Percentiles rank a stretch among this genome's conserved stretches.
Conservation (phyloP, 108 stramenopile species). For the Fistulifera pelliculosa region DNA sequence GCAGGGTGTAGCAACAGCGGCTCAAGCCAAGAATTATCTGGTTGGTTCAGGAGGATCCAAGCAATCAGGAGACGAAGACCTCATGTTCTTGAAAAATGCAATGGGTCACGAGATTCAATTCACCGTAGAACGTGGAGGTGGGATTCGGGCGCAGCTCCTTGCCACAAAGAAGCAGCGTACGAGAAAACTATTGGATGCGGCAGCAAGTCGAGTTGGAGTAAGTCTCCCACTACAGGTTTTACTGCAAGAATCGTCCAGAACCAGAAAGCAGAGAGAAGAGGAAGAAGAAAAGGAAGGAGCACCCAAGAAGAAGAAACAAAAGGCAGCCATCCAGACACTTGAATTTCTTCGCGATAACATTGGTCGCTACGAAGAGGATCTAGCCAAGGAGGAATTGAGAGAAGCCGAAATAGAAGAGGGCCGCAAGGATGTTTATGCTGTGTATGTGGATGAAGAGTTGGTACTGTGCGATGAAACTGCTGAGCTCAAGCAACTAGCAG, state of each 20-base stretch:
- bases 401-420: constrained; percentile 30
- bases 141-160: constrained; percentile 69
- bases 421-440: constrained; percentile 32
- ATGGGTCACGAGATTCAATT: constrained; percentile 81
- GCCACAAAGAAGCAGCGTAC: constrained; percentile 47
- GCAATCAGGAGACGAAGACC: constrained; percentile 36
- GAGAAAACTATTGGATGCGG: constrained; percentile 69
- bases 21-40: constrained; percentile 27
- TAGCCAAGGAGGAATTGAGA: not conserved
- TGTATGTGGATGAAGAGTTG: constrained; percentile 13
- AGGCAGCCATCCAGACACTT: constrained; percentile 14
- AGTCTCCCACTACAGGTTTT: constrained; percentile 46
- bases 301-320: constrained; percentile 12
- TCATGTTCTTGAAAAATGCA: constrained; percentile 81
- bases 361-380: constrained; percentile 29
- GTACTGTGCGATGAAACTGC: constrained; percentile 47
- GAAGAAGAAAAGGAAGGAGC: constrained; percentile 19
- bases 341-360: constrained; percentile 72
- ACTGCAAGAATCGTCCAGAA: constrained; percentile 34
- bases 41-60: constrained; percentile 28
- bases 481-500: constrained; percentile 37
- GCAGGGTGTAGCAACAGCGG: constrained; percentile 50
- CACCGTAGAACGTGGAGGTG: constrained; percentile 81
- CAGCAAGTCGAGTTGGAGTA: constrained; percentile 67
- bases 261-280: constrained; percentile 26